These are phyloP conservation scores for Heracleum sosnowskyi DNA, from an alignment of 129 eudicot genomes.

Conservation along the genomic window DNA sequence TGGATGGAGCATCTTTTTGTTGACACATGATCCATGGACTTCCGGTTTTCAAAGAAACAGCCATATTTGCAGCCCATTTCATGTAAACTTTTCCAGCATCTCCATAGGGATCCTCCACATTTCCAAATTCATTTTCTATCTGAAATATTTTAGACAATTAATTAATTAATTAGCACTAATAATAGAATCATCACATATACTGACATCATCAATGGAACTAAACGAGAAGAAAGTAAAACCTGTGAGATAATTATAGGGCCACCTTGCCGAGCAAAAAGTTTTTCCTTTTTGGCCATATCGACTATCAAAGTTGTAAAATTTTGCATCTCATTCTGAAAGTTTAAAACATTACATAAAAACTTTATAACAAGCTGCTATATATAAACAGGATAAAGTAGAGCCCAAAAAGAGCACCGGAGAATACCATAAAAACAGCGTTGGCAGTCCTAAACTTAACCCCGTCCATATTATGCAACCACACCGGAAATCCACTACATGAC, in stretches of 20 bases:
- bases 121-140: conserved; percentile 76
- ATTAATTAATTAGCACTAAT: too few species aligned
- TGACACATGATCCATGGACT: conserved; percentile 85
- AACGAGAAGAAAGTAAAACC: conserved; percentile 17
- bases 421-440: conserved; percentile 48
- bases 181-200: too few species aligned
- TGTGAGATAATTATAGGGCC: conserved; percentile 62
- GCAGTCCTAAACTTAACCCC: conserved; percentile 47
- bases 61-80: conserved; percentile 63
- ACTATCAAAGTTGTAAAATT: conserved; percentile 54
- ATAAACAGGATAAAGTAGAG: neutral
- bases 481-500: conserved; percentile 54
- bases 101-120: conserved; percentile 41
- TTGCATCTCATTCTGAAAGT: conserved; percentile 64
- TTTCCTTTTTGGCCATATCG: conserved; percentile 51
- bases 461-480: conserved; percentile 63
- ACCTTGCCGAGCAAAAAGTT: conserved; percentile 64
- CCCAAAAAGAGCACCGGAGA: neutral
- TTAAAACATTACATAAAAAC: too few species aligned
- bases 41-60: conserved; percentile 46
- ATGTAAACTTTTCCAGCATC: conserved; percentile 43
- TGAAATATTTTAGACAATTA: neutral
- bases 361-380: too few species aligned
- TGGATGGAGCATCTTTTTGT: conserved; percentile 47
- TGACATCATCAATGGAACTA: neutral